Evolutionary conservation across 1,284 basidiomycete genomes (phyloP).

Genomic region (Malassezia equina): DNA sequence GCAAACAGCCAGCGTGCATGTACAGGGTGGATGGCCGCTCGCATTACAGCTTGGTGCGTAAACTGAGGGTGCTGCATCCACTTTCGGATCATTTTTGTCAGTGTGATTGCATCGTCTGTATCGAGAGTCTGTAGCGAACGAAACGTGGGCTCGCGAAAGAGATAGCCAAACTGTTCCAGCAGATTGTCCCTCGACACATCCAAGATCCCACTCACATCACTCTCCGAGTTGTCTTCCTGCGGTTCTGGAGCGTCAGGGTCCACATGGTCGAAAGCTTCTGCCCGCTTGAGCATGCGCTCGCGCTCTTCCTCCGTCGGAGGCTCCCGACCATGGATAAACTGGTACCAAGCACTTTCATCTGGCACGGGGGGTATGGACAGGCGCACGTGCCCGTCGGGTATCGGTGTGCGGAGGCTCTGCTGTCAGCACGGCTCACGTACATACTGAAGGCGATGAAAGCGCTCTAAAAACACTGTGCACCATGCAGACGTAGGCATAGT

Average conservation of each 20-base stretch:
- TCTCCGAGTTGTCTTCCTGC: not conserved
- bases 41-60: not conserved
- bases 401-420: not conserved
- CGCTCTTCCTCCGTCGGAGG: conserved; percentile 2
- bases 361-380: not conserved
- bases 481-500: conserved; percentile 1
- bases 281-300: not conserved
- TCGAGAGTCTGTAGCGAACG: not conserved
- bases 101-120: not conserved
- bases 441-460: conserved; percentile 6
- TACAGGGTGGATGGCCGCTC: conserved; percentile 54
- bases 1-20: conserved; percentile 77
- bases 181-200: not conserved
- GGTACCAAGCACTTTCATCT: conserved; percentile 11
- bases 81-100: conserved; percentile 6
- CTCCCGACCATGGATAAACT: conserved; percentile 6
- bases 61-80: conserved; percentile 16
- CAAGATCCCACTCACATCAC: not conserved
- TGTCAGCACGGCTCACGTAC: not conserved
- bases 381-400: not conserved
- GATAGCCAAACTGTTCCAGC: not conserved
- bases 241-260: not conserved
- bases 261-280: not conserved
- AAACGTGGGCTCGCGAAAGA: not conserved
- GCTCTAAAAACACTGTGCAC: conserved; percentile 13